These are phyloP conservation scores for Claviceps cyperi DNA, from an alignment of 2,329 filamentous ascomycete species.

Conservation along the genomic window DNA sequence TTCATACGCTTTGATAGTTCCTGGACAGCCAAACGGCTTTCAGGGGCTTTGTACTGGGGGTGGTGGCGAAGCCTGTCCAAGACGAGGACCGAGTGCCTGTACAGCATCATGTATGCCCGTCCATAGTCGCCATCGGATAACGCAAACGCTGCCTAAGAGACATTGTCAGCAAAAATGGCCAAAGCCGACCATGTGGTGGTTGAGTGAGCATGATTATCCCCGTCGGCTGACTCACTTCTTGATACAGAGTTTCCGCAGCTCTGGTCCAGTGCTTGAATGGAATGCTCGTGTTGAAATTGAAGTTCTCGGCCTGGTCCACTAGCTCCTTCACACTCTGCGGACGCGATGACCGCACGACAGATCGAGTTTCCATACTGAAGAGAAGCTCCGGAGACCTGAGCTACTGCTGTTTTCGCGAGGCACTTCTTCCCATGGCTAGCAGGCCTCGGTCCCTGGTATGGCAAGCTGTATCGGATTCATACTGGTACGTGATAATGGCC, in stretches of 20 bases:
- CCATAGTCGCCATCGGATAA: slow-evolving; percentile 73
- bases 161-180: not conserved
- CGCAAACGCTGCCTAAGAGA: slow-evolving; percentile 64
- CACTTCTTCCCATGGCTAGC: not conserved
- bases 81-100: slow-evolving; percentile 76
- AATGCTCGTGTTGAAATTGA: slow-evolving; percentile 66
- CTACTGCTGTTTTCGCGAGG: not conserved
- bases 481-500: not conserved
- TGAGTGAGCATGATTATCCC: not conserved
- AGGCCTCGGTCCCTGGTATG: not conserved
- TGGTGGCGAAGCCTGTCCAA: slow-evolving; percentile 61
- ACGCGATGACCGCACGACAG: slow-evolving; percentile 23
- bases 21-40: slow-evolving; percentile 49
- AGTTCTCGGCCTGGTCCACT: slow-evolving; percentile 58
- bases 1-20: slow-evolving; percentile 33
- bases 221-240: slow-evolving; percentile 48
- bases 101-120: slow-evolving; percentile 81
- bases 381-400: not conserved
- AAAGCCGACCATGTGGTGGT: not conserved
- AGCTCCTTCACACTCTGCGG: slow-evolving; percentile 66
- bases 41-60: slow-evolving; percentile 55
- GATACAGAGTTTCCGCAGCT: slow-evolving; percentile 62
- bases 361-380: slow-evolving; percentile 15
- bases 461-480: not conserved
- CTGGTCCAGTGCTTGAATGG: slow-evolving; percentile 70